Evolutionary conservation across 495 filamentous ascomycete genomes (phyloP).

Genomic region (Lichina pygmaea): DNA sequence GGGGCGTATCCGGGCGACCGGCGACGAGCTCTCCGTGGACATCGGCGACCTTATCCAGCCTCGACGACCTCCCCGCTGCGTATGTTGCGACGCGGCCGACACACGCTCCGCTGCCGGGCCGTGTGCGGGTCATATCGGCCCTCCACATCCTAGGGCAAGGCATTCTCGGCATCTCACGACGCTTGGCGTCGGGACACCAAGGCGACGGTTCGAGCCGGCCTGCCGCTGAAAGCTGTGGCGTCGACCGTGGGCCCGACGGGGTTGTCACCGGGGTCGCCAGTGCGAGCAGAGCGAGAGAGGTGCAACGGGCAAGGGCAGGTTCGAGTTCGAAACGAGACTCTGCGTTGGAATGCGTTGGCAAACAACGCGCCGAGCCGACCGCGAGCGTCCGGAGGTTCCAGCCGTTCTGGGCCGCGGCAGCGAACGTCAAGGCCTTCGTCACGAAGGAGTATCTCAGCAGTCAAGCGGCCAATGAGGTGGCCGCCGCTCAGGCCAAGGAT

Average conservation of each 20-base stretch:
- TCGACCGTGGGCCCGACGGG: no score
- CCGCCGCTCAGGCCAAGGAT: constrained; percentile 47
- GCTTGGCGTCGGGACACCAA: no score
- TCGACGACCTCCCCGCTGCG: neutral
- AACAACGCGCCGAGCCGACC: constrained; percentile 23
- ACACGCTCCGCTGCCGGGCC: constrained; percentile 9
- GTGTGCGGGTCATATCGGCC: constrained; percentile 37
- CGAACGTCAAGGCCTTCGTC: constrained; percentile 81
- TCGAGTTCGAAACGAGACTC: no score
- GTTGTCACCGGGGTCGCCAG: no score
- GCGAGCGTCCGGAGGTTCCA: constrained; percentile 71
- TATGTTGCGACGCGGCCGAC: no score
- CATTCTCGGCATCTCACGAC: constrained; percentile 17
- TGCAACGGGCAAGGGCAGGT: no score
- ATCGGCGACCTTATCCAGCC: neutral
- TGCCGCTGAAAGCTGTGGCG: no score
- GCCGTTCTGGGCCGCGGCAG: constrained; percentile 82
- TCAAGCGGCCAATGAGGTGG: constrained; percentile 45
- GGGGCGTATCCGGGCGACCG: constrained; percentile 21
- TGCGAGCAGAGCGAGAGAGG: no score
- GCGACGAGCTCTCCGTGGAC: neutral
- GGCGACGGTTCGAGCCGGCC: no score
- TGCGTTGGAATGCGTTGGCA: no score
- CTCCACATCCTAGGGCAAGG: constrained; percentile 81
- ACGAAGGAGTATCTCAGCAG: constrained; percentile 80